These are phyloP conservation scores for Strobilomyces dryophilus DNA, from an alignment of 768 basidiomycete genomes.

Conservation along the genomic window DNA sequence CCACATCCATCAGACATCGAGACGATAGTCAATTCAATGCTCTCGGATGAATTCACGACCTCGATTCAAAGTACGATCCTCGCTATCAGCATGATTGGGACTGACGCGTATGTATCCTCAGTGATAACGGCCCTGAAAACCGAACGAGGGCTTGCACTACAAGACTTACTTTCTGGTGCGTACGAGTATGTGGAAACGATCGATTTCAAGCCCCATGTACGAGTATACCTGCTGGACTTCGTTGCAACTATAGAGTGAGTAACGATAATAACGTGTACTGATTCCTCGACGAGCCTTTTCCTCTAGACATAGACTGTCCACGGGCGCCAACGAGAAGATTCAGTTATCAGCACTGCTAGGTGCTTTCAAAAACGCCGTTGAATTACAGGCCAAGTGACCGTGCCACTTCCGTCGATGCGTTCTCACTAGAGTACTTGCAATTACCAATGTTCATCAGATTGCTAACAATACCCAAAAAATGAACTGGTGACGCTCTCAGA, in stretches of 20 bases:
- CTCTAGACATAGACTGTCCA: slow-evolving; percentile 79
- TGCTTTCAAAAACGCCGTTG: slow-evolving; percentile 90
- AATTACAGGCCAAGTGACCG: slow-evolving; percentile 52
- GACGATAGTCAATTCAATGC: slow-evolving; percentile 90
- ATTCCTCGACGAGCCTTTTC: not conserved
- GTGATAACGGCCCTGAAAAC: slow-evolving; percentile 86
- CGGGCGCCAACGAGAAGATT: slow-evolving; percentile 92
- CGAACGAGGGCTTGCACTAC: slow-evolving; percentile 90
- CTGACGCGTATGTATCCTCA: slow-evolving; percentile 29
- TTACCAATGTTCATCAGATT: not conserved
- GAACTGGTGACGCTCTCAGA: not conserved
- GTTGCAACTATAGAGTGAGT: slow-evolving; percentile 94
- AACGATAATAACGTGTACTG: not conserved
- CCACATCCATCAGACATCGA: slow-evolving; percentile 96
- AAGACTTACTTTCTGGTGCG: slow-evolving; percentile 88
- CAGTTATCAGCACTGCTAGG: slow-evolving; percentile 89
- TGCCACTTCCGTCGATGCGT: not conserved
- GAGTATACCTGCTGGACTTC: slow-evolving; percentile 88
- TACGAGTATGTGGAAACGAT: slow-evolving; percentile 88
- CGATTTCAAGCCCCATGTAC: slow-evolving; percentile 80
- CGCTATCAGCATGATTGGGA: not conserved
- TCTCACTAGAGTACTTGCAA: not conserved
- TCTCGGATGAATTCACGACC: slow-evolving; percentile 92
- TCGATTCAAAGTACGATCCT: slow-evolving; percentile 67
- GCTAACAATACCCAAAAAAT: not conserved